phyloP scores from a whole-genome alignment of 257 asterid genomes.

The Primulina huaijiensis region DNA sequence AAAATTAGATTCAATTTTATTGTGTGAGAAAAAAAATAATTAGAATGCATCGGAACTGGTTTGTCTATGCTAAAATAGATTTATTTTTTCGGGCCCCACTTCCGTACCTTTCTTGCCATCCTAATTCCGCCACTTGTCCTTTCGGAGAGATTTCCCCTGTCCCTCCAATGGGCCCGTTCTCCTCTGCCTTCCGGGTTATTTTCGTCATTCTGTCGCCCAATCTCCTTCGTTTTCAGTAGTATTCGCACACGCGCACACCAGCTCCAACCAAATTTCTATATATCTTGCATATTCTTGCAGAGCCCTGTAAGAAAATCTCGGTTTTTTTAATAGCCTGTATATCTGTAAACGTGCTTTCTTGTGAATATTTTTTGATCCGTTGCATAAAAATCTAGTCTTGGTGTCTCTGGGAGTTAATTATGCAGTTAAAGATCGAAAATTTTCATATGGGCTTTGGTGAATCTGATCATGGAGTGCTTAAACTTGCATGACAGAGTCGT shows the following conservation, averaged over 20 bases:
- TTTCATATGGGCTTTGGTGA: conserved; percentile 38
- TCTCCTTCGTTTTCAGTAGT: neutral
- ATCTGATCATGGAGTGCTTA: conserved; percentile 38
- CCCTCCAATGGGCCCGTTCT: conserved; percentile 17
- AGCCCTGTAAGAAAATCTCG: neutral
- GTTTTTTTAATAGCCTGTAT: too few species aligned
- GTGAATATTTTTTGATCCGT: neutral
- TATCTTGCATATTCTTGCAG: neutral
- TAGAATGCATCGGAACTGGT: too few species aligned
- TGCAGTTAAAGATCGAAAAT: conserved; percentile 46
- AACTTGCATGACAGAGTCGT: conserved; percentile 30
- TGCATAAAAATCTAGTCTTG: conserved; percentile 22
- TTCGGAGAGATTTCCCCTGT: conserved; percentile 28
- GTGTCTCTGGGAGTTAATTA: conserved; percentile 33
- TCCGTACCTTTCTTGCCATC: conserved; percentile 40
- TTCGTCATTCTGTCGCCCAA: conserved; percentile 32
- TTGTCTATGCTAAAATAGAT: too few species aligned
- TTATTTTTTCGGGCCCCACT: conserved; percentile 30
- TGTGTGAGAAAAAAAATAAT: too few species aligned
- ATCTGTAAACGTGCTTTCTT: neutral
- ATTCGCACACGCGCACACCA: neutral
- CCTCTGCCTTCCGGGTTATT: conserved; percentile 29
- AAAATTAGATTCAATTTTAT: too few species aligned
- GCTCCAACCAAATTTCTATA: conserved; percentile 11
- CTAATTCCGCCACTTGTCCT: conserved; percentile 64